Evolutionary conservation across 2,329 filamentous ascomycete species (phyloP).

Genomic region (Fusarium liriodendri): DNA sequence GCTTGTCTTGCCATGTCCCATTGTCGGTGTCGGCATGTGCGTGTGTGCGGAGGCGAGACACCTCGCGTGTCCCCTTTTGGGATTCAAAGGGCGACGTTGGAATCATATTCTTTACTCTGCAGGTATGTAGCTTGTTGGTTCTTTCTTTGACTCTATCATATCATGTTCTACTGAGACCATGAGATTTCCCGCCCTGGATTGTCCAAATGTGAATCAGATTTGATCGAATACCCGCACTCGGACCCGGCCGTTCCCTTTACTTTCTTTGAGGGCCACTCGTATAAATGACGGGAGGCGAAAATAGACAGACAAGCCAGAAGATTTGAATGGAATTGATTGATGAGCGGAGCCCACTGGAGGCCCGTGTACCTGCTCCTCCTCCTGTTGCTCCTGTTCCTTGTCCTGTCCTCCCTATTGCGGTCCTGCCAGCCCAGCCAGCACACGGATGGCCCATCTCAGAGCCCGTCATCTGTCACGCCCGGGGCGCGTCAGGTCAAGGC

Average conservation of each 20-base stretch:
- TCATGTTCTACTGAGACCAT: not conserved
- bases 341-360: slow-evolving; percentile 24
- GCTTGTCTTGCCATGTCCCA: not conserved
- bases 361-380: slow-evolving; percentile 33
- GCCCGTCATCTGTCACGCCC: not conserved
- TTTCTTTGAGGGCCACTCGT: slow-evolving; percentile 11
- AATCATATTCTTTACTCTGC: not conserved
- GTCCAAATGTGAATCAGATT: slow-evolving; percentile 1
- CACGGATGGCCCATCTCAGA: slow-evolving; percentile 6
- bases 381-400: not conserved
- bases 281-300: slow-evolving; percentile 14
- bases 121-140: not conserved
- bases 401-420: slow-evolving; percentile 10
- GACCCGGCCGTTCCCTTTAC: not conserved
- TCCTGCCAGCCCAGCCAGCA: slow-evolving; percentile 19
- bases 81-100: slow-evolving; percentile 2
- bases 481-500: slow-evolving; percentile 2
- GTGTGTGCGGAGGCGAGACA: slow-evolving; percentile 24
- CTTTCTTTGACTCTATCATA: not conserved
- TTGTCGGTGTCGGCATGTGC: slow-evolving; percentile 20
- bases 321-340: slow-evolving; percentile 17
- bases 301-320: slow-evolving; percentile 7
- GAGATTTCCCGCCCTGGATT: not conserved
- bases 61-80: slow-evolving; percentile 18
- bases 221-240: not conserved